These are phyloP conservation scores for Talaromyces pinophilus DNA, from an alignment of 2,329 filamentous ascomycete species.

Conservation along the genomic window DNA sequence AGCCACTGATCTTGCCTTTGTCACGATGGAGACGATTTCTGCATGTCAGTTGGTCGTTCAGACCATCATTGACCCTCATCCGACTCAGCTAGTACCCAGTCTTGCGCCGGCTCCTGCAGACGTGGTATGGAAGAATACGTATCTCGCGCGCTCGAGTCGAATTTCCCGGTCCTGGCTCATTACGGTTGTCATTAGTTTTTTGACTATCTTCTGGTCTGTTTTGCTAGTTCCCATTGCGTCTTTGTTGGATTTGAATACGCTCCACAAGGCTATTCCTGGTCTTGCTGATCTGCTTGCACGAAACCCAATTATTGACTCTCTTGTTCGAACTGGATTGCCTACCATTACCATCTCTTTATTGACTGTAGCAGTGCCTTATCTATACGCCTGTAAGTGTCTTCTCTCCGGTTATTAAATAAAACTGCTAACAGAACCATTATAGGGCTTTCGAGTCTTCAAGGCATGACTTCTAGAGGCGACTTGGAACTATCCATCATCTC, in stretches of 20 bases:
- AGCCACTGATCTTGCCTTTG: conserved; percentile 83
- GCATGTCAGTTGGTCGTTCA: conserved; percentile 94
- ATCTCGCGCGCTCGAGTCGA: conserved; percentile 71
- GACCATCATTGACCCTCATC: conserved; percentile 86
- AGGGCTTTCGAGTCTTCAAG: conserved; percentile 82
- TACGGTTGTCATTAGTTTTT: conserved; percentile 75
- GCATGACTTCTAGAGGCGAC: conserved; percentile 92
- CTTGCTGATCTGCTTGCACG: conserved; percentile 67
- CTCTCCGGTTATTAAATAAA: not conserved
- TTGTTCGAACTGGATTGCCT: conserved; percentile 85
- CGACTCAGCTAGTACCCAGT: conserved; percentile 80
- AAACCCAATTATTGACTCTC: conserved; percentile 69
- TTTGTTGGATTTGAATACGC: conserved; percentile 77
- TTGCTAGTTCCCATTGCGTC: conserved; percentile 78
- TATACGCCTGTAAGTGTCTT: conserved; percentile 74
- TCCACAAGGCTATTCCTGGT: conserved; percentile 69
- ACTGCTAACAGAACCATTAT: not conserved
- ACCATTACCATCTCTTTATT: conserved; percentile 83
- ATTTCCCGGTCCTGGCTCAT: conserved; percentile 80
- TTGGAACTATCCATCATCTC: conserved; percentile 93
- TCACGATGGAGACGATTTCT: conserved; percentile 95
- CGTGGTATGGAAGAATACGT: conserved; percentile 94
- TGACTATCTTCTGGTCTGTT: conserved; percentile 86
- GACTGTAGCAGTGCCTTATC: conserved; percentile 84
- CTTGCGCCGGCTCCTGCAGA: conserved; percentile 85